Conservation (phyloP, 2,329 filamentous ascomycete genomes). For the Helicocarpus griseus region DNA sequence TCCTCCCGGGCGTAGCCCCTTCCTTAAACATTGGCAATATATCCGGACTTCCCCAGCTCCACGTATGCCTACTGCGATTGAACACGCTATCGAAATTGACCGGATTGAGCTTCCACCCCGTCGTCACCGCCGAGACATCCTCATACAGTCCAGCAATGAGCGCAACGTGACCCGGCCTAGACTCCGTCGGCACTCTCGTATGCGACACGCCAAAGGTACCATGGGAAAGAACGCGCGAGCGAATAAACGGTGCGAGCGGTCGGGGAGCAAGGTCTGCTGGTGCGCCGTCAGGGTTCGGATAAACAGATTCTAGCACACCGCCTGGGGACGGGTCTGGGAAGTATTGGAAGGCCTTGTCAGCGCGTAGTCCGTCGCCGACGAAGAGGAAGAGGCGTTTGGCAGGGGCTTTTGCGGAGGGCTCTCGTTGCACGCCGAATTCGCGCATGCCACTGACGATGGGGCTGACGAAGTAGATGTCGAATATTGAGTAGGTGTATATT, state of each 20-base stretch:
- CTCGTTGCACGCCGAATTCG: conserved; percentile 60
- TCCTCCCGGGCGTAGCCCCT: conserved; percentile 76
- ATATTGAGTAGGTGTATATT: conserved; percentile 89
- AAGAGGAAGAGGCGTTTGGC: conserved; percentile 87
- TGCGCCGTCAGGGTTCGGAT: conserved; percentile 40
- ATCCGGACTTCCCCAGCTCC: conserved; percentile 98
- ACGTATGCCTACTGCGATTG: conserved; percentile 91
- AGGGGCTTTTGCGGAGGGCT: conserved; percentile 54
- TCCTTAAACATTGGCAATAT: conserved; percentile 95
- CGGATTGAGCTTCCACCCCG: conserved; percentile 96
- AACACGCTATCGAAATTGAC: conserved; percentile 99
- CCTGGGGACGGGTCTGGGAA: conserved; percentile 73
- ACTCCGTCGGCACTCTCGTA: conserved; percentile 93
- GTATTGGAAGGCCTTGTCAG: conserved; percentile 94
- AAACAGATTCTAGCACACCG: conserved; percentile 10
- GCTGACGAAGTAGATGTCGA: conserved; percentile 97
- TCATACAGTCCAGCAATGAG: conserved; percentile 95
- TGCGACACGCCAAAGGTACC: conserved; percentile 97
- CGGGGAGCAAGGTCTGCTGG: conserved; percentile 60
- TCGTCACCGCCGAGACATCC: conserved; percentile 93
- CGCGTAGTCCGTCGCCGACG: conserved; percentile 93
- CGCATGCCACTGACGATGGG: conserved; percentile 95
- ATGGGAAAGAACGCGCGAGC: conserved; percentile 75
- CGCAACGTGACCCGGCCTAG: conserved; percentile 89
- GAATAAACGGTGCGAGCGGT: conserved; percentile 81